phyloP scores from a whole-genome alignment of 306 rosid genomes.

The Sindora glabra region DNA sequence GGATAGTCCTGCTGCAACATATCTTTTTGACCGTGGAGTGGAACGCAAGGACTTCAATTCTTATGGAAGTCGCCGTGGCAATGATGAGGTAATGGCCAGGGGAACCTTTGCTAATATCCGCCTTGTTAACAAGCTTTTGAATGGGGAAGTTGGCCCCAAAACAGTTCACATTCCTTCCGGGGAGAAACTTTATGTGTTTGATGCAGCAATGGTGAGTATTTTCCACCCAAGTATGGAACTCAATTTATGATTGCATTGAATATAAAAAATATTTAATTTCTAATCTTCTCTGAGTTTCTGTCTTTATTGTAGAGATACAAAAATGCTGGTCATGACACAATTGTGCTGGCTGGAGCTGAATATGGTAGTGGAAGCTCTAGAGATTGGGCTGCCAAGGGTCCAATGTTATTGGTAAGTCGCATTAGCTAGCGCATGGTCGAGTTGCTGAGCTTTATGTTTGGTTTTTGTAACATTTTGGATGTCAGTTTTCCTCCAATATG shows the following conservation, averaged over 20 bases:
- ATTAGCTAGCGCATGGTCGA: background rate
- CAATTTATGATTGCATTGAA: too few species aligned
- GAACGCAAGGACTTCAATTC: conserved; percentile 87
- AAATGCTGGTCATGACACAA: conserved; percentile 65
- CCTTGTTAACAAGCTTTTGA: conserved; percentile 81
- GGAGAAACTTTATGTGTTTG: conserved; percentile 73
- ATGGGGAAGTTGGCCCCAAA: conserved; percentile 88
- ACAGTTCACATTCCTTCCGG: conserved; percentile 83
- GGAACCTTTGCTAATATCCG: conserved; percentile 96
- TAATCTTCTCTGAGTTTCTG: too few species aligned
- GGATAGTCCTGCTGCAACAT: conserved; percentile 91
- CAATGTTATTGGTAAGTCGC: conserved; percentile 78
- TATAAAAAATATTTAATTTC: too few species aligned
- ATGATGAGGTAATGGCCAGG: conserved; percentile 93
- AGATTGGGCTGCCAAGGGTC: conserved; percentile 99
- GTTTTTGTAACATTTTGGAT: background rate
- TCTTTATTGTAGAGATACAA: conserved; percentile 63
- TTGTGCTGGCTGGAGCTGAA: conserved; percentile 87
- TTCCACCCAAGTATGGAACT: too few species aligned
- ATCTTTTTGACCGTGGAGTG: conserved; percentile 72
- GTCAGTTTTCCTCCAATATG: background rate
- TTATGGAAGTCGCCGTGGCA: conserved; percentile 91
- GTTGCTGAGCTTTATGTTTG: conserved; percentile 1
- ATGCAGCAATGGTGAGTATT: conserved; percentile 79
- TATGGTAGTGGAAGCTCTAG: conserved; percentile 93